Conservation (phyloP, 371 early-diverging fungal species). For the Saksenaea oblongispora region DNA sequence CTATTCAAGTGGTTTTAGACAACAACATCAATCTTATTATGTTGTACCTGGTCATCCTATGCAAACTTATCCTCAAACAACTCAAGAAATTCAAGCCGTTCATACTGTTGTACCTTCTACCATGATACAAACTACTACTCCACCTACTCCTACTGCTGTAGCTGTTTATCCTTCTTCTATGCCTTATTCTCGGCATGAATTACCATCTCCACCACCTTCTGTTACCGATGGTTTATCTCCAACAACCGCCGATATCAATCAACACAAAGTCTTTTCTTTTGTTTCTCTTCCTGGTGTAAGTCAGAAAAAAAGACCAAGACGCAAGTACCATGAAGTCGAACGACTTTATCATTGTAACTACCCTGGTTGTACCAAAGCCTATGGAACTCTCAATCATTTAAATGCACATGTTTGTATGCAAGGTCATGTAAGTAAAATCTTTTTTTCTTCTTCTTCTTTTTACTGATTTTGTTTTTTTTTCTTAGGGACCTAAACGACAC, state of each 20-base stretch:
- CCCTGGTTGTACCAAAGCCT: conserved; percentile 64
- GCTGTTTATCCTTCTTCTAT: neutral
- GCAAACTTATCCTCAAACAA: neutral
- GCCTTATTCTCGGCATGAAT: conserved; percentile 10
- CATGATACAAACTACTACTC: neutral
- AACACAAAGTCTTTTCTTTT: conserved; percentile 61
- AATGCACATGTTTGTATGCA: conserved; percentile 78
- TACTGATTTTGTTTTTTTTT: conserved; percentile 1
- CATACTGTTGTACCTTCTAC: conserved; percentile 1
- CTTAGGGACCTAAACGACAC: conserved; percentile 31
- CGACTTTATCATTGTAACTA: conserved; percentile 68
- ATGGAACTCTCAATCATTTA: conserved; percentile 74
- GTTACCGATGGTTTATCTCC: conserved; percentile 14
- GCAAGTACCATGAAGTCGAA: conserved; percentile 73
- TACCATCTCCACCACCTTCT: conserved; percentile 4
- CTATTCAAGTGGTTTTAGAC: neutral
- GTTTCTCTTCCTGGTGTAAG: conserved; percentile 64
- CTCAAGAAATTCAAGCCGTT: neutral
- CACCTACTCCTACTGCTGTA: neutral
- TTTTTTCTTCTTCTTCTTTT: neutral
- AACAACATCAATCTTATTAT: neutral
- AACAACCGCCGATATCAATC: conserved; percentile 12
- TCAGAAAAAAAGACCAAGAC: conserved; percentile 69
- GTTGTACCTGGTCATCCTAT: conserved; percentile 7
- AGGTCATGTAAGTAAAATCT: conserved; percentile 56